Evolutionary conservation across 75 land plant species (phyloP), one percentile per base, ranked within the genome.

Genomic region (Sequoia sempervirens): DNA sequence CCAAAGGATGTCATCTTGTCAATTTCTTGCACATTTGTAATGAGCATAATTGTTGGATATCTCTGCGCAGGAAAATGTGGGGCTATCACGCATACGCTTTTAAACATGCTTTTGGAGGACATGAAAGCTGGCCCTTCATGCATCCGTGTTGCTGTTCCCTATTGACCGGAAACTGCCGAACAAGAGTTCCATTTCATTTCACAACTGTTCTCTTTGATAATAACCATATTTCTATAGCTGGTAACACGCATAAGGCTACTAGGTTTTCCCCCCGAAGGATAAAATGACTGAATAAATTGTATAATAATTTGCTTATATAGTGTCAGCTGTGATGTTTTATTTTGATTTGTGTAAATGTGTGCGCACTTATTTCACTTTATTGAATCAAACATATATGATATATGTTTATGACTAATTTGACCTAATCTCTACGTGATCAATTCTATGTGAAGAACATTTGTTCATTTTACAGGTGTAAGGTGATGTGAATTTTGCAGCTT

Each of bases 51-150:
- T 84, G 10, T 64, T 28, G 20, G 64, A 41, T 74, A 45, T 84
- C 73, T 80, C 50, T 41, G 86, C 82, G 86, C 86, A 97, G 99
- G 99, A 46, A 76, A 88, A 50, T 93, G 90, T 52, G 99, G 99
- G 4, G 92, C 93, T 69, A 53, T 92, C 50, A 92, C 99, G 37
- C 84, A 92, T 45, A 90, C 91, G 34, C 86, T 94, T 3, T 92
- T 92, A 13, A 86, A 96, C 87, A 83, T 94, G 69, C 84, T 97
- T 28, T 89, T 89, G 92, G 88, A 91, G 69, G 99, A 97, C 81
- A 93, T 97, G 90, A 82, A 85, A 45, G 82, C 94, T 78, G 91
- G 92, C 32, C 91, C 96, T 73, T 84, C 88, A 12, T 28, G 87
- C 1, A 87, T 91, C 41, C 88, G 95, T 78, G 43, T 91, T 40